These are phyloP conservation scores for Mrakiaceae sp. DNA, from an alignment of 1,284 basidiomycete genomes.

Conservation along the genomic window DNA sequence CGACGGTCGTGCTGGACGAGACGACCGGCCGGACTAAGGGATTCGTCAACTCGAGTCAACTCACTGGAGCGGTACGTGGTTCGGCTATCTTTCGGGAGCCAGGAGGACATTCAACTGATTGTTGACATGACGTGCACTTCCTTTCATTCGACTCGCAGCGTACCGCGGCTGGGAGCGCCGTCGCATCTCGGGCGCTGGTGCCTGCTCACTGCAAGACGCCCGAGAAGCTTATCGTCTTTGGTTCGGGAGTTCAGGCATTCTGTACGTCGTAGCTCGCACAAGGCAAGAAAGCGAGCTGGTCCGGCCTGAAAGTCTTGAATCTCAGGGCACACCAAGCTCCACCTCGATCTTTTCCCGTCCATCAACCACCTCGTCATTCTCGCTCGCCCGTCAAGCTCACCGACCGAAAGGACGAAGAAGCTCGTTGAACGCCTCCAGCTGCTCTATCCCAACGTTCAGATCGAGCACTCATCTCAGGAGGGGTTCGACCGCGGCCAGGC, in stretches of 20 bases:
- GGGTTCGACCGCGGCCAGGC: constrained; percentile 18
- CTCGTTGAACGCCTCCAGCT: constrained; percentile 16
- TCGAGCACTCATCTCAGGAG: constrained; percentile 8
- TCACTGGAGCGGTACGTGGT: constrained; percentile 49
- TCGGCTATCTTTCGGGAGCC: no score
- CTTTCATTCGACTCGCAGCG: constrained; percentile 26
- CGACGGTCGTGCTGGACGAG: constrained; percentile 65
- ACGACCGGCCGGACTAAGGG: constrained; percentile 52
- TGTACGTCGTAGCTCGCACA: background rate
- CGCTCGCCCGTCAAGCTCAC: constrained; percentile 45
- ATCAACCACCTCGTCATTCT: constrained; percentile 50
- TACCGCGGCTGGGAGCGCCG: constrained; percentile 56
- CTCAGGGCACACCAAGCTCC: constrained; percentile 56
- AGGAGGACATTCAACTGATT: no score
- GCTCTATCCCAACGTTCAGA: constrained; percentile 20
- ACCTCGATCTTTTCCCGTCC: constrained; percentile 48
- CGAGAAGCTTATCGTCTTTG: constrained; percentile 51
- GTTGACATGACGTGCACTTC: no score
- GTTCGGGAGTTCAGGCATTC: constrained; percentile 46
- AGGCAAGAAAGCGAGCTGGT: background rate
- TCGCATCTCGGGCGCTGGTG: constrained; percentile 1
- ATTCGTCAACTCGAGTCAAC: constrained; percentile 57
- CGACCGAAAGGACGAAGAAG: constrained; percentile 32
- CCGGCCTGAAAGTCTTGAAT: background rate
- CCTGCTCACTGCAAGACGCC: background rate